These are phyloP conservation scores for Penicillium expansum DNA, from an alignment of 2,329 filamentous ascomycete genomes.

Conservation along the genomic window DNA sequence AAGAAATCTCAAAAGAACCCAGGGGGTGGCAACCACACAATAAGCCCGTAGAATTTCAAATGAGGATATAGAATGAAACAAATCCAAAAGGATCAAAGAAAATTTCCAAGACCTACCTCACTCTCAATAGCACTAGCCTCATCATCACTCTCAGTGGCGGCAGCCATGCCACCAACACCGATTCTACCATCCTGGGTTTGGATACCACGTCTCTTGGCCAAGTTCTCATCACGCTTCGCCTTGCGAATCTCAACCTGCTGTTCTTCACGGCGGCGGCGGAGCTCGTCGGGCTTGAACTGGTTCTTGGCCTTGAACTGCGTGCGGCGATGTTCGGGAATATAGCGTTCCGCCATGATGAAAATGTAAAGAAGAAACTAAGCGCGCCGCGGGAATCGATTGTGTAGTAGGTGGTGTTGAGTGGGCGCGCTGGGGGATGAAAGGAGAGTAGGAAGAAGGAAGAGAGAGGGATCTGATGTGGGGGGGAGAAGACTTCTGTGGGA, in stretches of 20 bases:
- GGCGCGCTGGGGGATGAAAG: constrained; percentile 20
- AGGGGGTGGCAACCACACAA: background rate
- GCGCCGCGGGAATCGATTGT: constrained; percentile 23
- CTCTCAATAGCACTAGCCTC: constrained; percentile 91
- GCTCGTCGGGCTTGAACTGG: constrained; percentile 98
- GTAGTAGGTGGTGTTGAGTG: constrained; percentile 11
- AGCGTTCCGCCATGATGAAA: constrained; percentile 86
- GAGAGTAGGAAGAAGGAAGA: constrained; percentile 22
- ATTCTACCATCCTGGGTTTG: constrained; percentile 67
- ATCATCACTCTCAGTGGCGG: constrained; percentile 95
- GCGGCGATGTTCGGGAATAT: constrained; percentile 98
- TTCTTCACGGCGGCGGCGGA: constrained; percentile 96
- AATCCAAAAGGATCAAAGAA: constrained; percentile 22
- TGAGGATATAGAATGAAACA: background rate
- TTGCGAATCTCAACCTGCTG: constrained; percentile 99
- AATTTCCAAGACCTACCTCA: constrained; percentile 67
- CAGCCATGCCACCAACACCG: constrained; percentile 65
- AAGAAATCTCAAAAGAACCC: constrained; percentile 12
- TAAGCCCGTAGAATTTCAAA: background rate
- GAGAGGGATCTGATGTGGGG: constrained; percentile 19
- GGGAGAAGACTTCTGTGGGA: constrained; percentile 23
- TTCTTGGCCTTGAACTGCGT: constrained; percentile 99
- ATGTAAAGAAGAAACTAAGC: constrained; percentile 29
- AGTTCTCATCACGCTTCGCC: constrained; percentile 97
- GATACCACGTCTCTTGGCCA: constrained; percentile 96